Evolutionary conservation across 2,329 filamentous ascomycete species (phyloP), one percentile per base, ranked within the genome.

Genomic region (Stagonosporopsis chrysanthemi): DNA sequence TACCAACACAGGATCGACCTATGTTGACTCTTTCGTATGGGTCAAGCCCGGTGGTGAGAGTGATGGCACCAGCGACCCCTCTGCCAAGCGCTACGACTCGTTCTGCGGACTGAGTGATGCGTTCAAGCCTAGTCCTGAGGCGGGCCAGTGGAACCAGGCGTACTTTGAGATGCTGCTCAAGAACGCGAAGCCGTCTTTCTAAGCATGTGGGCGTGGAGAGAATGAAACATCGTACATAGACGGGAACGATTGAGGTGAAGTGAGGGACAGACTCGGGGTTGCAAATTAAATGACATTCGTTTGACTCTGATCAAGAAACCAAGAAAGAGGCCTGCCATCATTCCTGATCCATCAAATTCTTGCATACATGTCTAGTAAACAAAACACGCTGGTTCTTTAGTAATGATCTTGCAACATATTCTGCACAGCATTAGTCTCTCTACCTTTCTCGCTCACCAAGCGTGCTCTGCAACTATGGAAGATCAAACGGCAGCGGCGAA

Each of bases 21-120:
- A 87, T 23, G 79, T 83, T 22, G 88, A 90, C 72, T 83, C 87
- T 28, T 88, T 90, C 62, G 87, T 90, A 57, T 90, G 88, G 88
- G 79, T 89, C 66, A 90, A 90, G 82, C 88, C 88, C 5, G 88
- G 88, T 65, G 82, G 81, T 52, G 82, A 84, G 71, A 79, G 77
- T 19, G 82, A 84, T 62, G 81, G 82, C 56, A 83, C 81, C 0
- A 73, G 66, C 31, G 70, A 78, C 52, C 57, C 68, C 2, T 56
- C 52, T 19, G 81, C 86, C 4, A 69, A 74, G 29, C 80, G 83
- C 28, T 87, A 85, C 66, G 84, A 86, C 70, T 75, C 75, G 42
- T 81, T 83, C 77, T 88, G 86, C 61, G 85, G 86, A 8, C 77
- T 80, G 29, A 65, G 77, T 0, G 83, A 85, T 66, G 74, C 86